Conservation (phyloP, 2,329 filamentous ascomycete species). For the Talaromyces atroroseus region DNA sequence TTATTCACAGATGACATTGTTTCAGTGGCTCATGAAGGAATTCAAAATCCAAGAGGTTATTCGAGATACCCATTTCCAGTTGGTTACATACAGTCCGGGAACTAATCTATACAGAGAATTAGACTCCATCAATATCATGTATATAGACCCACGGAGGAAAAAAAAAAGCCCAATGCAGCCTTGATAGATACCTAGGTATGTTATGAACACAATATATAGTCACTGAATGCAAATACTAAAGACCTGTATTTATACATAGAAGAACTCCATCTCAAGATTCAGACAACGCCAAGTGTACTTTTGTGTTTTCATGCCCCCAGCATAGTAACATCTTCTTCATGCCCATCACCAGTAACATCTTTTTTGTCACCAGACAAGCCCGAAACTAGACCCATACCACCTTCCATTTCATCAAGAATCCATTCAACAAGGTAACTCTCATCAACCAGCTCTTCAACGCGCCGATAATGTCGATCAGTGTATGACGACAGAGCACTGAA, state of each 20-base stretch:
- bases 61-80: not conserved
- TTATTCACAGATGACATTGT: not conserved
- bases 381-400: slow-evolving; percentile 43
- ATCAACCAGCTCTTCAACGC: slow-evolving; percentile 83
- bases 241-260: slow-evolving; percentile 6
- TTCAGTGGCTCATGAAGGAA: too few relatives aligned
- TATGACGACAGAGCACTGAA: slow-evolving; percentile 83
- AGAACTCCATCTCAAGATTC: not conserved
- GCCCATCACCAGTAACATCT: slow-evolving; percentile 19
- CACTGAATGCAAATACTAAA: slow-evolving; percentile 5
- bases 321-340: slow-evolving; percentile 38
- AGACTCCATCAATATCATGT: not conserved
- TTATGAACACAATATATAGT: slow-evolving; percentile 1
- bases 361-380: slow-evolving; percentile 10
- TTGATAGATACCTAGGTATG: not conserved
- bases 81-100: not conserved
- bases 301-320: slow-evolving; percentile 25
- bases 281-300: slow-evolving; percentile 8
- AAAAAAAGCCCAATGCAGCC: not conserved
- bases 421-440: slow-evolving; percentile 94
- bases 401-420: slow-evolving; percentile 89
- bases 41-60: not conserved
- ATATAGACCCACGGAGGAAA: not conserved
- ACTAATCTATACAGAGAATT: too few relatives aligned
- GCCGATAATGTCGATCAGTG: slow-evolving; percentile 85